Evolutionary conservation across 2,329 filamentous ascomycete species (phyloP).

Genomic region (Clonostachys rosea): DNA sequence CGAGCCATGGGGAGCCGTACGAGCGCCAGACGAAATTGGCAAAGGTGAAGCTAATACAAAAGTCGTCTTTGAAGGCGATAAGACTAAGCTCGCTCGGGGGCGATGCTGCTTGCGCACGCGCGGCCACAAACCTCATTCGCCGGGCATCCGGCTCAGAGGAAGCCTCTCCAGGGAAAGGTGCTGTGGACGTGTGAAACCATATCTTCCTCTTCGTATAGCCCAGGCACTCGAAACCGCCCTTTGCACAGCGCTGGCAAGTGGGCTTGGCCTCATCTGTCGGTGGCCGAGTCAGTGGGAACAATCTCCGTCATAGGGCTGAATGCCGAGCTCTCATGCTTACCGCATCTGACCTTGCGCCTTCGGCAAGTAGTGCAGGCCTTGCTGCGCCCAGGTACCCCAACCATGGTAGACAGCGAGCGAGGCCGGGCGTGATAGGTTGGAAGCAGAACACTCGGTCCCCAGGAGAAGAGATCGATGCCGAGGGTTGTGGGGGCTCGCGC

Average conservation of each 20-base stretch:
- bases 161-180: neutral
- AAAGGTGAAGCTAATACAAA: conserved; percentile 11
- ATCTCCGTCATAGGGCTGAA: neutral
- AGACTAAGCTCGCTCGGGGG: conserved; percentile 9
- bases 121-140: neutral
- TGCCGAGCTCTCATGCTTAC: conserved; percentile 1
- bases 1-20: conserved; percentile 7
- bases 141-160: neutral
- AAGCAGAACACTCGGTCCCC: no score
- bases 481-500: no score
- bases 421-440: no score
- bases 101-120: neutral
- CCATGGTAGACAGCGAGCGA: conserved; percentile 2
- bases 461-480: no score
- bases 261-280: neutral
- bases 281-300: neutral
- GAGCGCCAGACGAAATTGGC: conserved; percentile 11
- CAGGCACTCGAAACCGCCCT: neutral
- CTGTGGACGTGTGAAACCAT: neutral
- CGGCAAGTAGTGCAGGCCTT: conserved; percentile 12
- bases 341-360: conserved; percentile 9
- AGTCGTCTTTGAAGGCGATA: conserved; percentile 9
- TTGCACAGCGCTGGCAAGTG: neutral
- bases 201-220: neutral
- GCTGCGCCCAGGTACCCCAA: conserved; percentile 10